Evolutionary conservation across 345 rosid species (phyloP), one percentile per base, ranked within the genome.

Genomic region (Boechera retrofracta): DNA sequence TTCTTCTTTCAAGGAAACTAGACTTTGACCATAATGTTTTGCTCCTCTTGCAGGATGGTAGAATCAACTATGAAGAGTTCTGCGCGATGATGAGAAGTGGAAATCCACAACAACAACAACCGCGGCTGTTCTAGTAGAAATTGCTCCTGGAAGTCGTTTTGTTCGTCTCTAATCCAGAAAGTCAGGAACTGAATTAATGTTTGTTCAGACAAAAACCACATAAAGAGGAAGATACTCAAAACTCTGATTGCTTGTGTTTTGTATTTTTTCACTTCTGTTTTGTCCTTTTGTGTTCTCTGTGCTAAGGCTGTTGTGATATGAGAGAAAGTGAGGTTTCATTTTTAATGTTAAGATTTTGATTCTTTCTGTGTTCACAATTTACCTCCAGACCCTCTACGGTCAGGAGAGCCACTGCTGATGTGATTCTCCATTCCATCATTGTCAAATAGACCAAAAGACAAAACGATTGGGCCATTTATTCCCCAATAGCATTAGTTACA

Each of bases 1-100:
- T 67, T 58, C 71, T 5, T 53, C 21, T 59, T 64, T 67, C 42
- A 33, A 36, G 64, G 44, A 78, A 6, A 33, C 48, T 62, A 29
- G 21, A 16, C 9, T 56, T 9, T 56, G 32, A 9, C 8, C 4
- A 49, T 39, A 28, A 73, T 42, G 7, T 51, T 69, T 13, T 24
- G 6, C 39, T 57, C 7, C 16, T 21, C 49, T 69, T 64, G 73
- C 83, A 92, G 98, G 98, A 92, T 58, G 98, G 98, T 52, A 92
- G 79, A 75, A 94, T 94, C 84, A 89, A 86, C 85, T 90, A 88
- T 8, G 88, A 89, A 9, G 98, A 92, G 69, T 94, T 94, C 75
- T 83, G 92, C 1, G 77, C 87, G 1, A 92, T 92, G 97, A 92
- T 94, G 98, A 89, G 85, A 84, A 89, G 92, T 36, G 97, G 97